These are phyloP conservation scores for Cystofilobasidium ferigula DNA, from an alignment of 768 basidiomycete species.

Conservation along the genomic window DNA sequence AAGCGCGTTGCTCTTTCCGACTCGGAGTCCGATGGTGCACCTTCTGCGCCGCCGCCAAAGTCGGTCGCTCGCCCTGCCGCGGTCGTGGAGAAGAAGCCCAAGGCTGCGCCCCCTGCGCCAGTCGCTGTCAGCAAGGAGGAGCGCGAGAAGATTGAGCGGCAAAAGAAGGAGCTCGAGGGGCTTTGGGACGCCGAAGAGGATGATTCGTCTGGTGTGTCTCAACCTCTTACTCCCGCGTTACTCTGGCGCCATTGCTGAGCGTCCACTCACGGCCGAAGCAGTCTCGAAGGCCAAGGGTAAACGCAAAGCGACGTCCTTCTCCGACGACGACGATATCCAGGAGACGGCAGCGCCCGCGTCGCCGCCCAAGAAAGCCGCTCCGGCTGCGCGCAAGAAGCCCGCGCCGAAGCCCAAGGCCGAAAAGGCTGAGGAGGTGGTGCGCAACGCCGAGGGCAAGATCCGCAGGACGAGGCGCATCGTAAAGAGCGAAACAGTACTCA, in stretches of 20 bases:
- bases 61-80: neutral
- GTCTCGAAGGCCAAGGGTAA: neutral
- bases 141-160: neutral
- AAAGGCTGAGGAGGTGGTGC: neutral
- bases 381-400: neutral
- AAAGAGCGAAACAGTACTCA: neutral
- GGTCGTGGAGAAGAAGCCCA: neutral
- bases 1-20: neutral
- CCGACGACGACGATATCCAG: neutral
- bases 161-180: neutral
- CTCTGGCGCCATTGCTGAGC: neutral
- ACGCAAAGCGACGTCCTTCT: neutral
- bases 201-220: neutral
- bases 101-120: neutral
- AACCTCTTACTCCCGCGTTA: neutral
- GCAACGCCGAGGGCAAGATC: neutral
- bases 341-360: neutral
- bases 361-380: neutral
- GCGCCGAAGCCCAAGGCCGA: neutral
- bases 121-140: neutral
- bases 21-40: neutral
- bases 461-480: neutral
- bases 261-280: neutral
- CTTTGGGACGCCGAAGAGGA: neutral
- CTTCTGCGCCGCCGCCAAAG: neutral